These are phyloP conservation scores for Cruciata laevipes DNA, from an alignment of 257 asterid species.

Conservation along the genomic window DNA sequence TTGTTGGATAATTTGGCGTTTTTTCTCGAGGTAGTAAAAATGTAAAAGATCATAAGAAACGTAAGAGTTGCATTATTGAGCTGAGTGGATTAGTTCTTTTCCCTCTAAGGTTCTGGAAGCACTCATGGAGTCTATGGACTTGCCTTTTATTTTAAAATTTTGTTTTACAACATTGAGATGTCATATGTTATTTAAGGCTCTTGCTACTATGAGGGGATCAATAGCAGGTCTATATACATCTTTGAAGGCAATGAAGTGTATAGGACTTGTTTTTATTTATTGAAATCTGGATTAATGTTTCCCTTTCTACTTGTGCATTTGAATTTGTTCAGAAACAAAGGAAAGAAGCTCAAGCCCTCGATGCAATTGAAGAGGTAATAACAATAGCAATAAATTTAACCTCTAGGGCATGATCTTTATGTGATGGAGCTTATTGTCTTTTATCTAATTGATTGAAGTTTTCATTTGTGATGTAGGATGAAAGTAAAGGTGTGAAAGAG, in stretches of 20 bases:
- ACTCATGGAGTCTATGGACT: neutral
- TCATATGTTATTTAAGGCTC: neutral
- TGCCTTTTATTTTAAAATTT: neutral
- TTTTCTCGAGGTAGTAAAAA: neutral
- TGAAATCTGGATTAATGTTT: neutral
- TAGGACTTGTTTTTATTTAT: neutral
- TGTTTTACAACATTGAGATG: neutral
- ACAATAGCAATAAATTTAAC: neutral
- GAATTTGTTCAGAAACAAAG: conserved; percentile 59
- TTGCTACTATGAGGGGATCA: neutral
- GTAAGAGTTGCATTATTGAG: neutral
- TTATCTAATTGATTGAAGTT: neutral
- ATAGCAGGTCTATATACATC: neutral
- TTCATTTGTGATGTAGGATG: conserved; percentile 37
- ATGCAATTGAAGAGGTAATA: conserved; percentile 64
- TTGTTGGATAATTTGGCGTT: neutral
- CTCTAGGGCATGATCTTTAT: conserved; percentile 3
- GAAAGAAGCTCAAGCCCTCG: conserved; percentile 48
- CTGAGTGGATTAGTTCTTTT: neutral
- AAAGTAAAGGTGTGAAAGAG: conserved; percentile 47
- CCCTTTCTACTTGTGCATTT: neutral
- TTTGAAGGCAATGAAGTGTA: neutral
- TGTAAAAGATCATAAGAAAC: neutral
- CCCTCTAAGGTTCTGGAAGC: neutral
- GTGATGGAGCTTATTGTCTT: neutral